Evolutionary conservation across 108 stramenopile species (phyloP), one percentile per base, ranked within the genome.

Genomic region (Ochromonas danica): DNA sequence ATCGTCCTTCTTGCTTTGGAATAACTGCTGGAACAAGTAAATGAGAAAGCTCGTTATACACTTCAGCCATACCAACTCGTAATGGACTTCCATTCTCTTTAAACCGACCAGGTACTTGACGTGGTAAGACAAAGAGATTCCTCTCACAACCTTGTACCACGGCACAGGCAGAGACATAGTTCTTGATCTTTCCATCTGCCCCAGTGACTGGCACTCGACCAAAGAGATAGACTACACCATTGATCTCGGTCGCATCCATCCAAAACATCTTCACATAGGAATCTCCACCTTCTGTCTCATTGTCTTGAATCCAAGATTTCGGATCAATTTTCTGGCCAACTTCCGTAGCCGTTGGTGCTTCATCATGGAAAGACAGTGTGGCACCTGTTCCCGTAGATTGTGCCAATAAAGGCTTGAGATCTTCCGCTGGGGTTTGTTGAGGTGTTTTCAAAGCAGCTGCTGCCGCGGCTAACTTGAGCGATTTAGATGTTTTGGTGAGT

Each of bases 101-200:
- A 0, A 28, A 38, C 6, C 57, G 42, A n/a, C n/a, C 85, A 38
- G 61, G 43, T 31, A 14, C 74, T 0, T 71, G 61, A 38, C 92
- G 90, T 39, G 98, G 96, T 70, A 97, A 81, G n/a, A 96, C 94
- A 80, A 95, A 96, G 31, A 97, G 78, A 77, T 89, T 92, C 67
- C 95, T 90, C 77, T 85, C 74, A 62, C 95, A 90, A 61, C 90
- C 88, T 62, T 85, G 86, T 40, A 99, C 93, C 31, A 85, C 87
- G 57, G 90, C 92, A 84, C 95, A 96, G 78, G 93, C 92, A 71
- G 92, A 93, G 61, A 88, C 89, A 81, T 83, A 91, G 1, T 86
- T 84, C 36, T 72, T 77, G n/a, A n/a, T n/a, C 28, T 72, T 30
- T 35, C 43, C 62, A 10, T 40, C 70, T 60, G 62, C 62, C 70